Evolutionary conservation across 208 protist species (phyloP).

Genomic region (Crithidia mellificae): DNA sequence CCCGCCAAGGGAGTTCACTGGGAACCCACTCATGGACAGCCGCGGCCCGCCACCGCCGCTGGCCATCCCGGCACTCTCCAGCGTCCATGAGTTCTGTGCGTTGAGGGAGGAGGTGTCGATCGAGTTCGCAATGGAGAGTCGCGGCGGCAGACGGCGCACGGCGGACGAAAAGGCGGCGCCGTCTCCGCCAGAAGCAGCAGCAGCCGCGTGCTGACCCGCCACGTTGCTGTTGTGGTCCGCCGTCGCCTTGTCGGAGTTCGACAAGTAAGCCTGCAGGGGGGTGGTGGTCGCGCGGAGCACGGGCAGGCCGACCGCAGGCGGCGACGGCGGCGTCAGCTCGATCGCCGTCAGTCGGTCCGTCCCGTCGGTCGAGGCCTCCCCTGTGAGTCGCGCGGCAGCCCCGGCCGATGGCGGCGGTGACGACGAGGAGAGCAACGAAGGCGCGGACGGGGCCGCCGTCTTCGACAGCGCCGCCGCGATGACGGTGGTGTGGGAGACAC

Average conservation of each 20-base stretch:
- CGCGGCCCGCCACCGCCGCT: conserved; percentile 4
- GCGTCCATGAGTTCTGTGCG: conserved; percentile 2
- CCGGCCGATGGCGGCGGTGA: not conserved
- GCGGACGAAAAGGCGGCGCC: not conserved
- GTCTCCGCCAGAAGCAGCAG: not conserved
- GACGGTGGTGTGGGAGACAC: too few relatives aligned
- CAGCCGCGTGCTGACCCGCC: not conserved
- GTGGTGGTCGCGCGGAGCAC: not conserved
- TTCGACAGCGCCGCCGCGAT: too few relatives aligned
- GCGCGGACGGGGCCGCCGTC: too few relatives aligned
- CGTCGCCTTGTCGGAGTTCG: not conserved
- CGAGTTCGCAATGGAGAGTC: conserved; percentile 3
- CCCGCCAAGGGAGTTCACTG: not conserved
- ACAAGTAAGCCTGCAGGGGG: not conserved
- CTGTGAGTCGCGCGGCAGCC: not conserved
- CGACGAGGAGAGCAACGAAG: not conserved
- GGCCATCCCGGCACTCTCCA: conserved; percentile 5
- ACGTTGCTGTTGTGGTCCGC: not conserved
- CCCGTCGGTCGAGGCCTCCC: not conserved
- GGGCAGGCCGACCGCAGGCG: not conserved
- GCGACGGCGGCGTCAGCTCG: not conserved
- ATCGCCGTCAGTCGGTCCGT: not conserved
- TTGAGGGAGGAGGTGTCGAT: conserved; percentile 4
- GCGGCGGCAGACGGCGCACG: not conserved
- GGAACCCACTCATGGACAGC: conserved; percentile 9